phyloP scores from a whole-genome alignment of 2,329 filamentous ascomycete species.

The Fusarium irregulare region DNA sequence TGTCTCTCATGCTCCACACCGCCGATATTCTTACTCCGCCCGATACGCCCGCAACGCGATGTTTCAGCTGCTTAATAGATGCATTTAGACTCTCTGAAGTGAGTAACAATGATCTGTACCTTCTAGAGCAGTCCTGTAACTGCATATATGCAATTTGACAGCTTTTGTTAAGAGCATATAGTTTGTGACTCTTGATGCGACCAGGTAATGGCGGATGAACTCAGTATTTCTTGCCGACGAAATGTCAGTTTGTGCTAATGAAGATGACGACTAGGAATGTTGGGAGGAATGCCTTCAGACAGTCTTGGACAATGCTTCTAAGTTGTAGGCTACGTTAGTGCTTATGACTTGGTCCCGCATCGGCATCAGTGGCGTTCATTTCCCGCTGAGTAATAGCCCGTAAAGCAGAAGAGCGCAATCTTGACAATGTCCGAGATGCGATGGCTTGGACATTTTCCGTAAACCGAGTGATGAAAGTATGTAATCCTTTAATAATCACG shows the following conservation, averaged over 20 bases:
- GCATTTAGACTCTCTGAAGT: rapidly evolving
- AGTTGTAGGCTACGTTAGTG: too few relatives aligned
- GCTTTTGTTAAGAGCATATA: too few relatives aligned
- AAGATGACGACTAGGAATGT: too few relatives aligned
- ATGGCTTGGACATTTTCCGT: neutral
- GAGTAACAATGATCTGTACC: rapidly evolving
- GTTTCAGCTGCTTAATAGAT: neutral
- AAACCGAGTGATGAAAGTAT: neutral
- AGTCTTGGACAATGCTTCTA: too few relatives aligned
- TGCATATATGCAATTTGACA: too few relatives aligned
- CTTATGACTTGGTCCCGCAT: neutral
- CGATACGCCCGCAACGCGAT: neutral
- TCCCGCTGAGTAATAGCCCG: neutral
- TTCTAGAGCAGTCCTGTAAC: neutral
- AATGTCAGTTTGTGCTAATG: too few relatives aligned
- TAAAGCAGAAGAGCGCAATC: neutral
- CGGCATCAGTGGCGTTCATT: neutral
- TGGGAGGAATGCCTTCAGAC: too few relatives aligned
- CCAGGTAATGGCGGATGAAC: too few relatives aligned
- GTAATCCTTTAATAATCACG: neutral
- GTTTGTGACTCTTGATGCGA: too few relatives aligned
- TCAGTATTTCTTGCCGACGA: too few relatives aligned
- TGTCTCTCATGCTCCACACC: neutral
- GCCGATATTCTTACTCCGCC: neutral
- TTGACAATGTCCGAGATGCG: neutral